These are phyloP conservation scores for Parafenestella ontariensis DNA, from an alignment of 2,329 filamentous ascomycete species.

Conservation along the genomic window DNA sequence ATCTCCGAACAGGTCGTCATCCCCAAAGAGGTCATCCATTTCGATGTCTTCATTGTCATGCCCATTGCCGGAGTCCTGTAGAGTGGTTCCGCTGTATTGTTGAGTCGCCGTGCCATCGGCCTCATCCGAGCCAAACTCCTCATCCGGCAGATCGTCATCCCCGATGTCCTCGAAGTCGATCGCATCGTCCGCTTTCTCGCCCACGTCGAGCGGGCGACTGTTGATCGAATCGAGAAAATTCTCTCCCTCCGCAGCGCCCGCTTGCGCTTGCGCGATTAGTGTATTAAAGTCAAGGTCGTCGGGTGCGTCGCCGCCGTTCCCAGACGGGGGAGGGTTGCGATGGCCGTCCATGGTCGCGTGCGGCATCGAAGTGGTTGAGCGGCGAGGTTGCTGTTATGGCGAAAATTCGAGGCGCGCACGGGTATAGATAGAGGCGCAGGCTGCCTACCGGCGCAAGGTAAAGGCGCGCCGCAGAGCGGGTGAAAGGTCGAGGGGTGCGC, in stretches of 20 bases:
- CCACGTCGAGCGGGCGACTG: slow-evolving; percentile 52
- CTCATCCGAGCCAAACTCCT: slow-evolving; percentile 53
- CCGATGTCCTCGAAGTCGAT: slow-evolving; percentile 90
- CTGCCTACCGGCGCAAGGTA: slow-evolving; percentile 7
- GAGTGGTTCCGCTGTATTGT: slow-evolving; percentile 41
- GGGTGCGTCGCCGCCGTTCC: slow-evolving; percentile 12
- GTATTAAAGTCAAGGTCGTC: slow-evolving; percentile 33
- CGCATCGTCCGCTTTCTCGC: slow-evolving; percentile 89
- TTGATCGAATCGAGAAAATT: slow-evolving; percentile 38
- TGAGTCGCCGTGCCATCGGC: slow-evolving; percentile 25
- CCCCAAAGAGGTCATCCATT: slow-evolving; percentile 73
- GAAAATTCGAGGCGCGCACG: background rate
- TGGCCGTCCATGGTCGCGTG: slow-evolving; percentile 37
- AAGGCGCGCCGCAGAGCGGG: slow-evolving; percentile 23
- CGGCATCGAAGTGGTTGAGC: slow-evolving; percentile 5
- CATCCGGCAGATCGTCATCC: slow-evolving; percentile 87
- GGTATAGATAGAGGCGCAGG: slow-evolving; percentile 6
- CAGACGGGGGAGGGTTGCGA: slow-evolving; percentile 12
- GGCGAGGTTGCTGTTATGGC: background rate
- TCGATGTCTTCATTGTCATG: slow-evolving; percentile 58
- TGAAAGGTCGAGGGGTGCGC: slow-evolving; percentile 20
- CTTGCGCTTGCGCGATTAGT: slow-evolving; percentile 28
- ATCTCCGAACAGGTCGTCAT: slow-evolving; percentile 50
- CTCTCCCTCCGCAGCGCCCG: slow-evolving; percentile 26
- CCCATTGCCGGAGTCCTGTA: slow-evolving; percentile 33